These are phyloP conservation scores for Silene coronaria DNA, from an alignment of 179 eudicot species.

Conservation along the genomic window DNA sequence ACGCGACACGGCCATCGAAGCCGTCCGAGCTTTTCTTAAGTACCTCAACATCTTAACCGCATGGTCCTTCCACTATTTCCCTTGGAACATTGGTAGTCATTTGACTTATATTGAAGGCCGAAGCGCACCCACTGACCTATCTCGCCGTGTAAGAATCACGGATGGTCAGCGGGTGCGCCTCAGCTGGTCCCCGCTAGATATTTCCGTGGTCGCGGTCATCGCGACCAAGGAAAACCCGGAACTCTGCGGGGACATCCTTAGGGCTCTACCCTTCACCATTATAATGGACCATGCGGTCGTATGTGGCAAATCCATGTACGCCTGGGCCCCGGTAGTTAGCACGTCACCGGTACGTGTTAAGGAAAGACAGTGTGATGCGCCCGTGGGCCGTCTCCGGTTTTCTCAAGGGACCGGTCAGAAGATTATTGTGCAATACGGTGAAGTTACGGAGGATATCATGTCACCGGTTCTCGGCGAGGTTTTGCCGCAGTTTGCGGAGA, in stretches of 20 bases:
- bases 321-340: conserved; percentile 10
- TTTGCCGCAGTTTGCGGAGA: neutral
- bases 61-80: conserved; percentile 10
- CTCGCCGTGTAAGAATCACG: neutral
- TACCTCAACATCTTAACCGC: neutral
- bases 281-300: conserved; percentile 14
- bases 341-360: neutral
- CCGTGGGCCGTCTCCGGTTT: conserved; percentile 5
- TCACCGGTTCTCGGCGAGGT: conserved; percentile 10
- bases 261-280: conserved; percentile 6
- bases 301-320: conserved; percentile 6
- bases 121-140: neutral
- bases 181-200: conserved; percentile 5
- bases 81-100: conserved; percentile 9
- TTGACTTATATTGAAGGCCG: conserved; percentile 10
- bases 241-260: neutral
- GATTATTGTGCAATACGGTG: conserved; percentile 8
- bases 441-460: conserved; percentile 5
- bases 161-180: conserved; percentile 7
- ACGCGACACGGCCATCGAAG: neutral
- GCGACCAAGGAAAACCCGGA: conserved; percentile 10
- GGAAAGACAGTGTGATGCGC: conserved; percentile 8
- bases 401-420: conserved; percentile 10
- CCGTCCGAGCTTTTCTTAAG: neutral
- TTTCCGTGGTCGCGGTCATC: neutral